phyloP scores from a whole-genome alignment of 2,329 filamentous ascomycete genomes.

The Mycosphaerelloides madeirae region DNA sequence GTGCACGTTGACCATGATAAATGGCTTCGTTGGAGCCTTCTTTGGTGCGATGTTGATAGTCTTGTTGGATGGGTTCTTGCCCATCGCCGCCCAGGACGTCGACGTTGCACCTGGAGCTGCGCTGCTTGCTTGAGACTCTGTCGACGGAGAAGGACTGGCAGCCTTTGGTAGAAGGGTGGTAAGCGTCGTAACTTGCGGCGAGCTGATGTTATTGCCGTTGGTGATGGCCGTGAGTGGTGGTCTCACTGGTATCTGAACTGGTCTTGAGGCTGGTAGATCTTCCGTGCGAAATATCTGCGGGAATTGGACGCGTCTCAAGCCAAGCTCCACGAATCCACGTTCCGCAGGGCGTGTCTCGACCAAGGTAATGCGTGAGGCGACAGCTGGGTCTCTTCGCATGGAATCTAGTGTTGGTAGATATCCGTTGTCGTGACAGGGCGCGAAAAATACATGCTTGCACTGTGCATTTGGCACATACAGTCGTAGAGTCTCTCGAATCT shows the following conservation, averaged over 20 bases:
- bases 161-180: constrained; percentile 10
- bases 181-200: constrained; percentile 1
- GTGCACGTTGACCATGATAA: constrained; percentile 39
- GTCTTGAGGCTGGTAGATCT: constrained; percentile 15
- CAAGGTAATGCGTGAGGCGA: constrained; percentile 40
- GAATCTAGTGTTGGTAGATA: constrained; percentile 43
- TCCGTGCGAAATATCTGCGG: constrained; percentile 40
- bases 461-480: constrained; percentile 44
- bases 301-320: constrained; percentile 38
- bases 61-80: constrained; percentile 35
- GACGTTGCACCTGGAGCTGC: constrained; percentile 16
- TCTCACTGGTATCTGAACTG: not conserved
- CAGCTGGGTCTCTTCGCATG: constrained; percentile 39
- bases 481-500: constrained; percentile 44
- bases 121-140: constrained; percentile 6
- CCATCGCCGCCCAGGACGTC: constrained; percentile 38
- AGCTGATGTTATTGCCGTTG: constrained; percentile 2
- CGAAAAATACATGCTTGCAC: constrained; percentile 44
- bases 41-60: constrained; percentile 37
- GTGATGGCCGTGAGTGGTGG: constrained; percentile 1
- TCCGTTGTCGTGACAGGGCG: constrained; percentile 45
- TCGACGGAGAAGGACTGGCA: constrained; percentile 21
- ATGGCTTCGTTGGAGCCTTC: constrained; percentile 30
- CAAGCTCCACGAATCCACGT: constrained; percentile 39
- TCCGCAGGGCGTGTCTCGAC: constrained; percentile 42